Percentiles rank a stretch among this genome's conserved stretches.
Evolutionary conservation across 305 asterid genomes (phyloP).

Genomic region (Solanum hybrid): DNA sequence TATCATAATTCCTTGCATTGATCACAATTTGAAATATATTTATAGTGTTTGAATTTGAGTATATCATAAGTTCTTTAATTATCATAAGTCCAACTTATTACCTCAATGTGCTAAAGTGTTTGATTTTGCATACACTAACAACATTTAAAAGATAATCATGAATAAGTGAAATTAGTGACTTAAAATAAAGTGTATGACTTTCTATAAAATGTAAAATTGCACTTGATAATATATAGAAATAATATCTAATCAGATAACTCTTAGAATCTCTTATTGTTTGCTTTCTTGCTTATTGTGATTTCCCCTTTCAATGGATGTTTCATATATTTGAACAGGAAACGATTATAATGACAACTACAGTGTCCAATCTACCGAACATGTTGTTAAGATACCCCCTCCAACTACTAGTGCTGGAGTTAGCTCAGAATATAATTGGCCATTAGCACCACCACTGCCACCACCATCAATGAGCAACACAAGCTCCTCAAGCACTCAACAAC

Average conservation of each 20-base stretch:
- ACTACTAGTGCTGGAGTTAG: constrained; percentile 39
- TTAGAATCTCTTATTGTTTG: not conserved
- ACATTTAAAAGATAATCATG: not conserved
- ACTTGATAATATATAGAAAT: not conserved
- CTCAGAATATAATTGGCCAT: constrained; percentile 56
- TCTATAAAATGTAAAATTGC: not conserved
- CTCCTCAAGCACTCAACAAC: constrained; percentile 32
- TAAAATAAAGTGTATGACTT: not conserved
- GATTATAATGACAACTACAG: constrained; percentile 15
- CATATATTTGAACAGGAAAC: constrained; percentile 17
- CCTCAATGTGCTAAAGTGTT: not conserved
- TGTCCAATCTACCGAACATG: constrained; percentile 24
- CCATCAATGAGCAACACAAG: constrained; percentile 61
- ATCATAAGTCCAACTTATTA: not conserved
- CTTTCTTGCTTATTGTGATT: not conserved
- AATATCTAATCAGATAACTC: no score
- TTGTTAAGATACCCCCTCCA: constrained; percentile 34
- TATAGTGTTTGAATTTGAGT: not conserved
- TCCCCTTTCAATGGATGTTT: not conserved
- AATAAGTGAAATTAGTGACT: not conserved
- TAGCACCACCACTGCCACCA: constrained; percentile 57
- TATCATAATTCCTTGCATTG: not conserved
- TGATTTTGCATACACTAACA: not conserved
- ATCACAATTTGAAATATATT: not conserved
- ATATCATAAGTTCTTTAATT: not conserved